A percentile compares a stretch with the other conserved stretches of the same genome.
Evolutionary conservation across 495 filamentous ascomycete genomes (phyloP).

Genomic region (Tuber umbilicatum): DNA sequence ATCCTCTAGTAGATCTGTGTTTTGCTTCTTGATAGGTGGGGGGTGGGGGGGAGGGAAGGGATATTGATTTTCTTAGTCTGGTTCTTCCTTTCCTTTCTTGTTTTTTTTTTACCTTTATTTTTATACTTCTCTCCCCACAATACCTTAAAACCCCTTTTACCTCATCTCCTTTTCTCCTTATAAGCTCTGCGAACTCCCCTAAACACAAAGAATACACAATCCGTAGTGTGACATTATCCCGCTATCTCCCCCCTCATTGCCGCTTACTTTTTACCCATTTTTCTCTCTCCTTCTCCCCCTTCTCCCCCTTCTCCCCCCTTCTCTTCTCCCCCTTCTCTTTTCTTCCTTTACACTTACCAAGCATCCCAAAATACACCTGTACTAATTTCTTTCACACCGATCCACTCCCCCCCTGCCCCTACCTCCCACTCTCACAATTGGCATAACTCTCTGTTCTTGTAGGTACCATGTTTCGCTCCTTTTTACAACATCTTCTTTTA

Average conservation of each 20-base stretch:
- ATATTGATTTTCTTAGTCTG: conserved; percentile 5
- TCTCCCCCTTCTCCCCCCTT: background rate
- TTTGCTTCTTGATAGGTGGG: conserved; percentile 11
- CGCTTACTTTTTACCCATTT: background rate
- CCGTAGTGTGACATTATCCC: background rate
- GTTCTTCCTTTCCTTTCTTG: background rate
- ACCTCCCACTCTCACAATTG: background rate
- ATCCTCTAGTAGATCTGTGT: background rate
- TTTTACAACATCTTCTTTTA: background rate
- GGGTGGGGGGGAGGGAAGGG: background rate
- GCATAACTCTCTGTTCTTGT: background rate
- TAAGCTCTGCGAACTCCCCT: background rate
- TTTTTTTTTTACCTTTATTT: background rate
- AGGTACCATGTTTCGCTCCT: background rate
- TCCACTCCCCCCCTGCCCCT: background rate
- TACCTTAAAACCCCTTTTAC: background rate
- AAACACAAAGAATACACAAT: background rate
- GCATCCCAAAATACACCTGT: background rate
- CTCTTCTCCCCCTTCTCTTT: background rate
- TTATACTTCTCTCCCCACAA: background rate
- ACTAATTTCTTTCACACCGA: background rate
- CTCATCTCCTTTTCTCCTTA: background rate
- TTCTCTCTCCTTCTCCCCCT: background rate
- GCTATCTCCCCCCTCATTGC: background rate
- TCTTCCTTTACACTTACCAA: background rate